Conservation (phyloP, 257 asterid species). For the Mentha longifolia region DNA sequence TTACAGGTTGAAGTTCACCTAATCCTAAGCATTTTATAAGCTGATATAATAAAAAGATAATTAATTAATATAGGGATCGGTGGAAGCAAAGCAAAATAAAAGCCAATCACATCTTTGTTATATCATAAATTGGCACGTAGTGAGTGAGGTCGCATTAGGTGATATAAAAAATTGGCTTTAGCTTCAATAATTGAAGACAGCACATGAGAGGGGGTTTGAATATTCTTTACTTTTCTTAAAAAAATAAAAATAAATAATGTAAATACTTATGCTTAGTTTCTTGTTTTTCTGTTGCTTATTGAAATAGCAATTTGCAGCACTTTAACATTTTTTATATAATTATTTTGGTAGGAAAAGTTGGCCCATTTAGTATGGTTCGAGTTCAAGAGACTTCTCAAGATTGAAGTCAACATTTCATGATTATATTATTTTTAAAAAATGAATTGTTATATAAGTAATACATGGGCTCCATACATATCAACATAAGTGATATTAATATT, state of each 20-base stretch:
- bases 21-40: conserved; percentile 10
- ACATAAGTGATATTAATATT: too few relatives aligned
- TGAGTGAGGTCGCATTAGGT: conserved; percentile 30
- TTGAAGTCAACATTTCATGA: not conserved
- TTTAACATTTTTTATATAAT: not conserved
- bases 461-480: too few relatives aligned
- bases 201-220: conserved; percentile 38
- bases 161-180: conserved; percentile 2
- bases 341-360: not conserved
- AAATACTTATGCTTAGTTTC: not conserved
- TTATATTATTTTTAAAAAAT: too few relatives aligned
- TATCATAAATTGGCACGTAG: conserved; percentile 33
- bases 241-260: not conserved
- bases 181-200: conserved; percentile 48
- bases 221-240: conserved; percentile 20
- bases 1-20: conserved; percentile 27
- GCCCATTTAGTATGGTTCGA: not conserved
- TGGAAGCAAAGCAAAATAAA: conserved; percentile 23
- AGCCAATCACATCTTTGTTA: conserved; percentile 35
- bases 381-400: not conserved
- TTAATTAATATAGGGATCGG: conserved; percentile 31
- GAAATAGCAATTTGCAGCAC: conserved; percentile 12
- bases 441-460: too few relatives aligned
- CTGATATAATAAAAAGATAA: not conserved
- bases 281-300: not conserved